Evolutionary conservation across 768 basidiomycete genomes (phyloP).

Genomic region (Neoboletus brunneissimus): DNA sequence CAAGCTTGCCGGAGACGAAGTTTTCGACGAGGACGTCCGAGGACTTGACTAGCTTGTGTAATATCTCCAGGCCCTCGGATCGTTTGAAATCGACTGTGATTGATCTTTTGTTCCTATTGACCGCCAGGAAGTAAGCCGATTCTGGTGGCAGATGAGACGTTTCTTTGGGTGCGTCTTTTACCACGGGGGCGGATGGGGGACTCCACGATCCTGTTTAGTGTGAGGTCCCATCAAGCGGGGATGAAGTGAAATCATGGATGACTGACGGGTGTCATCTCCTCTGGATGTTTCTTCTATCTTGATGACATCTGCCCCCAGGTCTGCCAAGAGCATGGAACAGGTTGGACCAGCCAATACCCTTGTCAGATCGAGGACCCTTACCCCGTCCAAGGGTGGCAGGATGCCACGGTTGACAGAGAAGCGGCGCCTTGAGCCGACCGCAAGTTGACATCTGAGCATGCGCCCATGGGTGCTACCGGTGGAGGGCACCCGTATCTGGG

Average conservation of each 20-base stretch:
- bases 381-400: constrained; percentile 72
- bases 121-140: constrained; percentile 88
- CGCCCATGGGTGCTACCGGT: background rate
- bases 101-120: constrained; percentile 87
- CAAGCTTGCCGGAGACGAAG: constrained; percentile 81
- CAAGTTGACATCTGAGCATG: background rate
- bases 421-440: background rate
- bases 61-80: constrained; percentile 69
- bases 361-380: constrained; percentile 85
- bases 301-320: constrained; percentile 89
- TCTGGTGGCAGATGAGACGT: constrained; percentile 76
- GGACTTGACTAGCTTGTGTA: constrained; percentile 64
- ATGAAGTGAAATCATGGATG: constrained; percentile 5
- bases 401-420: constrained; percentile 45
- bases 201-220: constrained; percentile 54
- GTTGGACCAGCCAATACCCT: constrained; percentile 90
- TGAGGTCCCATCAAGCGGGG: constrained; percentile 12
- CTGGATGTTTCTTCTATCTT: constrained; percentile 80
- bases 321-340: constrained; percentile 91
- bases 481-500: background rate
- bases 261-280: constrained; percentile 88
- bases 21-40: constrained; percentile 92
- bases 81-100: constrained; percentile 87
- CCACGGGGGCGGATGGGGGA: constrained; percentile 56
- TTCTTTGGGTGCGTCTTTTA: constrained; percentile 47